Conservation (phyloP, 148 eudicot genomes). For the Bassia scoparia region DNA sequence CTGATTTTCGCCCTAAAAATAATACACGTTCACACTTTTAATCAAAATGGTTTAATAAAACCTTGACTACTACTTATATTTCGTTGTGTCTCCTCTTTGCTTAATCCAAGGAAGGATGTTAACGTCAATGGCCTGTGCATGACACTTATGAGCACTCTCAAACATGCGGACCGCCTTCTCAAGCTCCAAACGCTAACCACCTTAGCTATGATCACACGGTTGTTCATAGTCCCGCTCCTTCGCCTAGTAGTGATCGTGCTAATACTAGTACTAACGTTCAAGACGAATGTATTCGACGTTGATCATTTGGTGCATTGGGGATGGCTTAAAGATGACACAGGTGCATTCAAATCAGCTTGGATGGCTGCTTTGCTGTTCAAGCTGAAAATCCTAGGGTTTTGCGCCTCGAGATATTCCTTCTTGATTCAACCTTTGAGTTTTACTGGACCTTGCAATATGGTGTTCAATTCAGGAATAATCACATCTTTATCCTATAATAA, state of each 20-base stretch:
- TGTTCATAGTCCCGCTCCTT: slow-evolving; percentile 16
- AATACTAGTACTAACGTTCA: not conserved
- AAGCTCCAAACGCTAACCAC: slow-evolving; percentile 34
- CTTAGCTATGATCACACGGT: slow-evolving; percentile 8
- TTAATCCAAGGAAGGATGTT: slow-evolving; percentile 34
- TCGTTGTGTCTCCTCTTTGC: slow-evolving; percentile 22
- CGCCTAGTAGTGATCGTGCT: slow-evolving; percentile 1
- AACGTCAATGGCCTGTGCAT: slow-evolving; percentile 15
- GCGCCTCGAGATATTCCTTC: slow-evolving; percentile 51
- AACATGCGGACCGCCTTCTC: slow-evolving; percentile 49
- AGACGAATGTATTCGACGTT: slow-evolving; percentile 36
- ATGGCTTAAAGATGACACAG: slow-evolving; percentile 72
- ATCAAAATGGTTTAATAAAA: slow-evolving; percentile 8
- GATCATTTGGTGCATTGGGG: slow-evolving; percentile 79
- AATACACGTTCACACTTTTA: too few species aligned
- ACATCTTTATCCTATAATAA: too few species aligned
- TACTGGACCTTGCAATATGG: slow-evolving; percentile 67
- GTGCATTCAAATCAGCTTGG: slow-evolving; percentile 75
- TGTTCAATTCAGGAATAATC: slow-evolving; percentile 64
- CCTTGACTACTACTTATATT: slow-evolving; percentile 6
- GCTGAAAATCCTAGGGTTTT: slow-evolving; percentile 41
- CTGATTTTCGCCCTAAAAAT: too few species aligned
- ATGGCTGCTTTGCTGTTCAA: slow-evolving; percentile 76
- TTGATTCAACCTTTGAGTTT: slow-evolving; percentile 72
- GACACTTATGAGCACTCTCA: slow-evolving; percentile 25